Evolutionary conservation across 441 rosid genomes (phyloP).

Genomic region (Mallotus repandus): DNA sequence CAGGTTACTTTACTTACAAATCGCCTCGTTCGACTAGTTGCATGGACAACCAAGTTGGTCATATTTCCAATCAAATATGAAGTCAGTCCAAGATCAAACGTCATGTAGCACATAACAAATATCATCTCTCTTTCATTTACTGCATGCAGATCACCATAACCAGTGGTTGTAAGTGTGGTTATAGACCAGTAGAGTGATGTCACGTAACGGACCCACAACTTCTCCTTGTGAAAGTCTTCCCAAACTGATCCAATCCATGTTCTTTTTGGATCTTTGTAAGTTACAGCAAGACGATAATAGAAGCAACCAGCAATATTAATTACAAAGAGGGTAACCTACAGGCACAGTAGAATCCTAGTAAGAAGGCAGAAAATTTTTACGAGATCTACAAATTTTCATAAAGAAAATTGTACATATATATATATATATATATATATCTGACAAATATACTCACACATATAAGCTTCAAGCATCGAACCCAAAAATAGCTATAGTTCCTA

Average conservation of each 20-base stretch:
- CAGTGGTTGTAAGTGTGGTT: slow-evolving; percentile 72
- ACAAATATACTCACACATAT: slow-evolving; percentile 52
- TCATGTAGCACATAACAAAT: slow-evolving; percentile 56
- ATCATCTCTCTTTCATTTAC: slow-evolving; percentile 60
- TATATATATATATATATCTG: neutral
- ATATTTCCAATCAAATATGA: slow-evolving; percentile 83
- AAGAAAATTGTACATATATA: neutral
- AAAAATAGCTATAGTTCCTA: slow-evolving; percentile 60
- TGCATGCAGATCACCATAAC: slow-evolving; percentile 87
- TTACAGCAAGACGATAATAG: slow-evolving; percentile 53
- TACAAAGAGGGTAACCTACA: slow-evolving; percentile 79
- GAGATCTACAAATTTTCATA: neutral
- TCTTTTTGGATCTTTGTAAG: slow-evolving; percentile 38
- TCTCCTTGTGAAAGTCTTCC: slow-evolving; percentile 35
- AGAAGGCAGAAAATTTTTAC: neutral
- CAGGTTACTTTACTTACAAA: slow-evolving; percentile 53
- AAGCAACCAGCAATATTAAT: slow-evolving; percentile 75
- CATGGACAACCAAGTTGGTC: slow-evolving; percentile 86
- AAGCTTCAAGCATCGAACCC: slow-evolving; percentile 68
- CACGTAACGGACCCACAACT: slow-evolving; percentile 44
- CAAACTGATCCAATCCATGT: slow-evolving; percentile 61
- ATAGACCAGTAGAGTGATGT: slow-evolving; percentile 80
- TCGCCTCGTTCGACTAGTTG: slow-evolving; percentile 71
- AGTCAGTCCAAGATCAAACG: slow-evolving; percentile 68
- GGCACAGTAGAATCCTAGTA: slow-evolving; percentile 11